Base-by-base conservation (phyloP, 257 asterid genomes). In the Asclepias syriaca region DNA sequence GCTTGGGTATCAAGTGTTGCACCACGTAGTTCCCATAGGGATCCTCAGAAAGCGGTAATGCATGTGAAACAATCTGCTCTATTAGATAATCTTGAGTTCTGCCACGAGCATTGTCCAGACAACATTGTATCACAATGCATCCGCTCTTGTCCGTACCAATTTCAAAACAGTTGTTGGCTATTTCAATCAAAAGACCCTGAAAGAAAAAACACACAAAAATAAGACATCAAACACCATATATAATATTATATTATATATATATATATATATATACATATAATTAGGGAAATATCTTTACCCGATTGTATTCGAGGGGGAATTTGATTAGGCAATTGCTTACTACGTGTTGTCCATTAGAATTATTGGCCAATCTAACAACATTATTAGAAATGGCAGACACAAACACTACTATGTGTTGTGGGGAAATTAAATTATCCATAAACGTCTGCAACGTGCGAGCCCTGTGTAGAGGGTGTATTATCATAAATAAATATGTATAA, bases 61-160 rank as follows among this genome's bases (percentile, higher is more conserved):
- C 88, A 65, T 86, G 81, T 45, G 81, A 75, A 72, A 85, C 46
- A 72, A 90, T 87, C 79, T 81, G 84, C 2, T 51, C 9, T 10
- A 93, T 73, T 75, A 93, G 77, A 39, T 53, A 72, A 8, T 83
- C 75, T 79, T 81, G 81, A n/a, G 79, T 66, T 72, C 86, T 86
- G 71, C 93, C 93, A 15, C n/a, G 72, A 70, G 86, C 74, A 65
- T 81, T 68, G 16, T 85, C 96, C 48, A 90, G 78, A n/a, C 93
- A 87, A n/a, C 80, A 57, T 45, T 90, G 96, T 54, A 93, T 73
- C 73, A 90, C 91, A 57, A 90, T 81, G 74, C 98, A 93, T n/a
- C 98, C 98, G 16, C 83, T 81, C 81, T 81, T 89, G 82, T 80
- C 73, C 34, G 89, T 90, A 21, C 92, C 95, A 51, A 93, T 87